Base-by-base conservation (phyloP, 164 flowering plant species). In the Berberis thunbergii region DNA sequence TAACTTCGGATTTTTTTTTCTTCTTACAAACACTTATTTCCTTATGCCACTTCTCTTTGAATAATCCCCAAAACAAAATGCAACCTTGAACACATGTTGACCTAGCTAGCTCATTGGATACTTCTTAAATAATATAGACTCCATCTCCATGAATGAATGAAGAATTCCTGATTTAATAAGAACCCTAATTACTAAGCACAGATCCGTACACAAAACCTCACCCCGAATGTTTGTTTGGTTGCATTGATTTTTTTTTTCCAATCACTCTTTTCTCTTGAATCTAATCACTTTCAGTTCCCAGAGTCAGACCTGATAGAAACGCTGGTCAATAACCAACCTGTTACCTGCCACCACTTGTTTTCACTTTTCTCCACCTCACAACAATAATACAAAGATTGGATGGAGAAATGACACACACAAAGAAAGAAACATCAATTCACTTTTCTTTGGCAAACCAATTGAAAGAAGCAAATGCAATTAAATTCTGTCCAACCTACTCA, bases 281-380 rank as follows among this genome's bases (percentile, higher is more conserved):
- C 26, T 26, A 26, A 52, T 49, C 6, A 43, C 71, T 69, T 59
- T 65, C 68, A 65, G 64, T 70, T 65, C 68, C 73, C 60, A 70
- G 68, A 55, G 26, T 26, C 26, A 39, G 49, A 69, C 72, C 64
- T 70, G 69, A 0, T 26, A 26, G 26, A 58, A 43, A 39, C 60
- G 65, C 68, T 67, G 56, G 73, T 70, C 73, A 70, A 64, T 61
- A 6, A 65, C 68, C 40, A 55, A 65, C 68, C 61, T 53, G 26
- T 64, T 56, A 70, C 68, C 67, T 65, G 48, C 73, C 64, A 69
- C 67, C 52, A 55, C 72, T 26, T 26, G 63, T 52, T 67, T 69
- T 61, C 41, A 1, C 2, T 3, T 54, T 54, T 41, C 8, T 10
- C 48, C 69, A 12, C 46, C 41, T n/a, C 54, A 63, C 49, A 12